Evolutionary conservation across 371 early-diverging fungal genomes (phyloP), one percentile per base, ranked within the genome.

Genomic region (Mortierella sp.): DNA sequence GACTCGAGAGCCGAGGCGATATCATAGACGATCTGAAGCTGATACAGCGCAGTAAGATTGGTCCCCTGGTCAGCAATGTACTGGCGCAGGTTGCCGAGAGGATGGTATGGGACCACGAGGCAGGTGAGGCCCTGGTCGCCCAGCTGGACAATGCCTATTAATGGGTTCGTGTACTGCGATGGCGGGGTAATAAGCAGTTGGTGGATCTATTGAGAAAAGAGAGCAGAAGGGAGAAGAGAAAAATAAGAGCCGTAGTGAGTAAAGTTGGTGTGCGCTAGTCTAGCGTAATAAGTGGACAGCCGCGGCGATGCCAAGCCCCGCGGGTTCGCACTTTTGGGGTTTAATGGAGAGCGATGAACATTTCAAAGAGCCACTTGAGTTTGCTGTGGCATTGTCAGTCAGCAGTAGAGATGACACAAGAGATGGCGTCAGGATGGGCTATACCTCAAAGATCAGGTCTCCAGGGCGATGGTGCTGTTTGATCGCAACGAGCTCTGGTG

Each of bases 1-100:
- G 53, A 71, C 30, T 77, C 77, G 45, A 77, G 69, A 28, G 69
- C 77, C 0, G 72, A 77, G 15, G 68, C 59, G 57, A 77, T 66
- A 37, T 77, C 77, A 43, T 77, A 72, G 12, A 77, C 56, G 61
- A 77, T 72, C 43, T 77, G 77, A 65, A 77, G 56, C 16, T 77
- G 77, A 4, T 72, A 66, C 12, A 72, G 52, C 1, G 77, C 66
- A 15, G 46, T 68, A 51, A 77, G 77, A 52, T 62, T 64, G 44
- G 55, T 55, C 1, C 69, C 65, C 15, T 77, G 72, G 15, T 68
- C 65, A 14, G 56, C 57, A 29, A 76, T 68, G 51, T 76, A 76
- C 26, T 68, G 77, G 28, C 77, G 72, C 25, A 76, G 67, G 53
- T 71, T 76, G 48, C 77, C 77, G 23, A 72, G 71, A 1, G 77